A percentile compares a stretch with the other conserved stretches of the same genome.
phyloP scores from a whole-genome alignment of 352 stramenopile species.

The Phytophthora gonapodyides region DNA sequence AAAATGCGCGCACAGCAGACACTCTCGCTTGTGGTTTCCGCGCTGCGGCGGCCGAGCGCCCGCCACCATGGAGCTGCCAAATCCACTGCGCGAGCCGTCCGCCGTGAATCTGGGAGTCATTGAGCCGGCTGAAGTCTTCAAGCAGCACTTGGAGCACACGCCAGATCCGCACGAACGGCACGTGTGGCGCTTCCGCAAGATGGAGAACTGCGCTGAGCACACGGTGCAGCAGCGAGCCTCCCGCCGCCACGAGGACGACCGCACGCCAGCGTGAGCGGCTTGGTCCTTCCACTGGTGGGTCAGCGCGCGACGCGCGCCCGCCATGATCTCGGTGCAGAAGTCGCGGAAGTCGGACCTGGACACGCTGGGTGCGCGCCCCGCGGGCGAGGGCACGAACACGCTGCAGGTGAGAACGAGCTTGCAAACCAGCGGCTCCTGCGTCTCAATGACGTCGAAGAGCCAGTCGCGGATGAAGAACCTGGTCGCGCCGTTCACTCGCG shows the following conservation, averaged over 20 bases:
- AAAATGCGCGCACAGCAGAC: conserved; percentile 69
- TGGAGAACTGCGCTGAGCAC: conserved; percentile 61
- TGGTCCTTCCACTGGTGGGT: conserved; percentile 62
- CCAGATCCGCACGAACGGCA: conserved; percentile 56
- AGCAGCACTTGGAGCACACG: conserved; percentile 66
- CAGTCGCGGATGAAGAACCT: conserved; percentile 70
- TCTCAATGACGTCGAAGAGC: conserved; percentile 72
- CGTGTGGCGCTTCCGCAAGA: conserved; percentile 64
- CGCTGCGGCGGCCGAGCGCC: conserved; percentile 15
- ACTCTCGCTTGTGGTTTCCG: conserved; percentile 40
- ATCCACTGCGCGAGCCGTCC: conserved; percentile 13
- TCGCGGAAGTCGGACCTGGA: conserved; percentile 62
- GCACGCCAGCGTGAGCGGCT: conserved; percentile 27
- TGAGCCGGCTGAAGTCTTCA: conserved; percentile 23
- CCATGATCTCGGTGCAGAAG: conserved; percentile 61
- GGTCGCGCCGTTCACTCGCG: conserved; percentile 35
- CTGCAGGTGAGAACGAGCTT: conserved; percentile 73
- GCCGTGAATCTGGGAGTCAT: neutral
- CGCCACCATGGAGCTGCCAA: conserved; percentile 16
- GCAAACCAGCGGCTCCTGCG: conserved; percentile 57
- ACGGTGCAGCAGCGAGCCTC: conserved; percentile 54
- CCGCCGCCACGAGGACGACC: conserved; percentile 33
- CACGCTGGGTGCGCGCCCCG: neutral
- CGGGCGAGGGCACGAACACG: conserved; percentile 46
- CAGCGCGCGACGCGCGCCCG: conserved; percentile 56